Percentiles rank a stretch among this genome's conserved stretches.
Evolutionary conservation across 345 rosid genomes (phyloP).

Genomic region (Linum usitatissimum): DNA sequence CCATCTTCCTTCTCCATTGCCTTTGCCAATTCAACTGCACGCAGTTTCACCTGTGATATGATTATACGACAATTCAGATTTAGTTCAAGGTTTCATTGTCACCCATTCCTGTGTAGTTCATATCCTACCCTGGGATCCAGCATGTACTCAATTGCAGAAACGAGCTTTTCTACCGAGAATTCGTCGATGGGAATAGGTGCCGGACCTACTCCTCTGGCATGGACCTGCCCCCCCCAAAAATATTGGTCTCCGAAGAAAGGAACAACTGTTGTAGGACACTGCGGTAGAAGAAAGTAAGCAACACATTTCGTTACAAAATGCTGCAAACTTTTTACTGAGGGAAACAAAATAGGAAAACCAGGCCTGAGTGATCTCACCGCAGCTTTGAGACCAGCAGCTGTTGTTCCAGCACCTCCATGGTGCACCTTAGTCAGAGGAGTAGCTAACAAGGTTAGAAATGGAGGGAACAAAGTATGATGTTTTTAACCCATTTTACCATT

Average conservation of each 20-base stretch:
- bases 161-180: slow-evolving; percentile 37
- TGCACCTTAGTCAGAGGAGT: slow-evolving; percentile 26
- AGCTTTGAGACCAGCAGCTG: slow-evolving; percentile 57
- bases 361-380: slow-evolving; percentile 24
- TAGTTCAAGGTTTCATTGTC: background rate
- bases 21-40: slow-evolving; percentile 33
- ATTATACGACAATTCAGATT: background rate
- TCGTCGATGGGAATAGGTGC: slow-evolving; percentile 41
- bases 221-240: slow-evolving; percentile 53
- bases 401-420: slow-evolving; percentile 56
- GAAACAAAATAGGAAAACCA: slow-evolving; percentile 4
- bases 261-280: slow-evolving; percentile 52
- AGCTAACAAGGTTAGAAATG: background rate
- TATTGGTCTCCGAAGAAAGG: slow-evolving; percentile 59
- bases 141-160: slow-evolving; percentile 43
- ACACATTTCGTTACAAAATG: background rate
- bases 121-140: slow-evolving; percentile 30
- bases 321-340: background rate
- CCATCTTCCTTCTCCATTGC: slow-evolving; percentile 45
- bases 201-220: slow-evolving; percentile 46
- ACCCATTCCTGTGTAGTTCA: background rate
- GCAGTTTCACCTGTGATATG: slow-evolving; percentile 32
- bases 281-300: background rate
- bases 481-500: background rate
- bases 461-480: too few relatives aligned